These are phyloP conservation scores for Backusella mclennaniae DNA, from an alignment of 192 early-diverging fungal species.

Conservation along the genomic window DNA sequence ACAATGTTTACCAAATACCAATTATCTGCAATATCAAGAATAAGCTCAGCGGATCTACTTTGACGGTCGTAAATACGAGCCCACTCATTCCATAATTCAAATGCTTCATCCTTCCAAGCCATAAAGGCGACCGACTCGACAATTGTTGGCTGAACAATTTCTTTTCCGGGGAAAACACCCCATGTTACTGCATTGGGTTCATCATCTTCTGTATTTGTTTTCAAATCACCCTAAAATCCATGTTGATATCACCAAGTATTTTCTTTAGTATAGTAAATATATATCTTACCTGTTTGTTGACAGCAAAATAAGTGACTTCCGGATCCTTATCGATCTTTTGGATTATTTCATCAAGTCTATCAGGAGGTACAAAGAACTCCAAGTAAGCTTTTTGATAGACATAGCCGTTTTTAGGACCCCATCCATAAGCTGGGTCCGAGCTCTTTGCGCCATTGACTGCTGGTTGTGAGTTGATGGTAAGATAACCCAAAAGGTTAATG, in stretches of 20 bases:
- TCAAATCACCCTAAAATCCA: constrained; percentile 63
- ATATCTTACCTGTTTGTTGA: constrained; percentile 60
- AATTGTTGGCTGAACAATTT: constrained; percentile 95
- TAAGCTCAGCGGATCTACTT: constrained; percentile 41
- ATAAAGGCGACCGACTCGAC: constrained; percentile 86
- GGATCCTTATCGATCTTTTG: constrained; percentile 54
- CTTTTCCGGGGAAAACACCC: constrained; percentile 98
- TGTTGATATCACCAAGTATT: background rate
- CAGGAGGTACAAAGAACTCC: constrained; percentile 91
- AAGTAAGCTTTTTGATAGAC: constrained; percentile 97
- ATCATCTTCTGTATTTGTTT: constrained; percentile 79
- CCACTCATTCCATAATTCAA: constrained; percentile 92
- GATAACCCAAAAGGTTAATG: constrained; percentile 82
- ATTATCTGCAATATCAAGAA: constrained; percentile 57
- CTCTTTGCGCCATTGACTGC: constrained; percentile 87
- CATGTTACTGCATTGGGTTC: constrained; percentile 94
- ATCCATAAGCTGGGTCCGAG: constrained; percentile 78
- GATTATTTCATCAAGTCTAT: constrained; percentile 62
- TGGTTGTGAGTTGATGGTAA: constrained; percentile 96
- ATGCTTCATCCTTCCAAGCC: constrained; percentile 98
- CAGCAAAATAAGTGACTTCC: constrained; percentile 83
- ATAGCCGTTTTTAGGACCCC: constrained; percentile 95
- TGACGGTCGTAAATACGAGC: constrained; percentile 60
- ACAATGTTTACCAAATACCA: constrained; percentile 95
- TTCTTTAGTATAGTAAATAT: background rate